These are phyloP conservation scores for Gentiana straminea DNA, from an alignment of 257 asterid species.

Conservation along the genomic window DNA sequence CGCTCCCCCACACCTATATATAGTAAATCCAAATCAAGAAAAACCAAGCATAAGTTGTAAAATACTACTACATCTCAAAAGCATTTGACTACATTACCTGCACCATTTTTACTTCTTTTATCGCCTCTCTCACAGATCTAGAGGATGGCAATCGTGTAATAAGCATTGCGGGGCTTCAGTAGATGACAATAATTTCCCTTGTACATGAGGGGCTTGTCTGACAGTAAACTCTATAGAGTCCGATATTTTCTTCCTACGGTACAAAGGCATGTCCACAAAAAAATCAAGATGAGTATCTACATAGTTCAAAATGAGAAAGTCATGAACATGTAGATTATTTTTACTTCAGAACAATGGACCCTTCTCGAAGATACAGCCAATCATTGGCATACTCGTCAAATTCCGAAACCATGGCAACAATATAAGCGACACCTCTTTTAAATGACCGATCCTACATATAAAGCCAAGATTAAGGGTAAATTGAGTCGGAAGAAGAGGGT, in stretches of 20 bases:
- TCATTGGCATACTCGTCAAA: slow-evolving; percentile 97
- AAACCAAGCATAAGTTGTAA: too few species aligned
- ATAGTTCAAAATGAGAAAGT: too few species aligned
- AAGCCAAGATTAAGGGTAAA: not conserved
- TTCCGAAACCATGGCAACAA: slow-evolving; percentile 88
- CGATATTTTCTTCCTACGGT: slow-evolving; percentile 43
- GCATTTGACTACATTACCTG: slow-evolving; percentile 38
- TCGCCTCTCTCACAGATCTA: slow-evolving; percentile 75
- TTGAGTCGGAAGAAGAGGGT: too few species aligned
- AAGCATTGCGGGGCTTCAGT: slow-evolving; percentile 52
- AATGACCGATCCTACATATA: slow-evolving; percentile 72
- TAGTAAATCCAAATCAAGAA: not conserved
- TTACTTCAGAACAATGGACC: slow-evolving; percentile 87
- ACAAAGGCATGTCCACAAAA: slow-evolving; percentile 57
- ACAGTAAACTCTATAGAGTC: slow-evolving; percentile 44
- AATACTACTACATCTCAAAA: too few species aligned
- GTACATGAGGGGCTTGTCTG: slow-evolving; percentile 29
- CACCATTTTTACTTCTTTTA: slow-evolving; percentile 90
- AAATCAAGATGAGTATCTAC: slow-evolving; percentile 15
- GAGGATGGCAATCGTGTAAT: slow-evolving; percentile 68
- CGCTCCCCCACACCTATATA: slow-evolving; percentile 70
- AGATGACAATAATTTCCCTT: slow-evolving; percentile 27
- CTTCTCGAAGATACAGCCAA: slow-evolving; percentile 92
- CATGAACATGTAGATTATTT: not conserved
- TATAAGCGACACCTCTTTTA: slow-evolving; percentile 63